phyloP scores from a whole-genome alignment of 176 grass and related monocot species.

The Oryza glaberrima region DNA sequence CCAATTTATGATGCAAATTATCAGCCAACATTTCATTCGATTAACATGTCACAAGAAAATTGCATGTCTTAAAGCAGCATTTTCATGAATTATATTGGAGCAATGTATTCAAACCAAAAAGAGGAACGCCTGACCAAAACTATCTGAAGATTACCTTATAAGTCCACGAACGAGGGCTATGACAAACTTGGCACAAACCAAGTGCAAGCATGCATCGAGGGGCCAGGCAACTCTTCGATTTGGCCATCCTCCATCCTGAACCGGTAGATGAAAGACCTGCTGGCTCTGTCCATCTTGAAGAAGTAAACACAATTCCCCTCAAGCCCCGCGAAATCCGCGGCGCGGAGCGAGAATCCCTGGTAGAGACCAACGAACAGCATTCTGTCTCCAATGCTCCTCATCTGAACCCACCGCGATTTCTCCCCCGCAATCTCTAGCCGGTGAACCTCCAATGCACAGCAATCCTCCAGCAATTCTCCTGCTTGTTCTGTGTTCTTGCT shows the following conservation, averaged over 20 bases:
- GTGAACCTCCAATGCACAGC: neutral
- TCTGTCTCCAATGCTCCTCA: conserved; percentile 27
- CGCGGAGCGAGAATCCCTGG: conserved; percentile 24
- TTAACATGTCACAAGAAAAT: neutral
- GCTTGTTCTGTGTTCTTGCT: neutral
- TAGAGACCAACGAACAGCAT: conserved; percentile 30
- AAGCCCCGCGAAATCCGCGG: neutral
- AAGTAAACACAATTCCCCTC: conserved; percentile 28
- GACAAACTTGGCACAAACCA: conserved; percentile 35
- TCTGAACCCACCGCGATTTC: neutral
- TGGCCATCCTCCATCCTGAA: conserved; percentile 24
- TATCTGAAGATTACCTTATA: neutral
- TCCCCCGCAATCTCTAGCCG: neutral
- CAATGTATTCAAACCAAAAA: neutral
- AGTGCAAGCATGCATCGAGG: conserved; percentile 12
- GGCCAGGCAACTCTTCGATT: conserved; percentile 9
- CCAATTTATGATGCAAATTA: neutral
- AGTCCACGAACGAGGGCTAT: neutral
- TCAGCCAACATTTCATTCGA: neutral
- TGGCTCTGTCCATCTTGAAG: conserved; percentile 23
- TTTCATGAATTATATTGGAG: neutral
- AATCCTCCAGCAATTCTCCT: conserved; percentile 17
- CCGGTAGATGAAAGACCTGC: conserved; percentile 18
- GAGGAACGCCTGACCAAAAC: neutral
- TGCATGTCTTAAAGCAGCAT: neutral